Evolutionary conservation across 805 yeast genomes (phyloP).

Genomic region (Metschnikowia vanudenii): DNA sequence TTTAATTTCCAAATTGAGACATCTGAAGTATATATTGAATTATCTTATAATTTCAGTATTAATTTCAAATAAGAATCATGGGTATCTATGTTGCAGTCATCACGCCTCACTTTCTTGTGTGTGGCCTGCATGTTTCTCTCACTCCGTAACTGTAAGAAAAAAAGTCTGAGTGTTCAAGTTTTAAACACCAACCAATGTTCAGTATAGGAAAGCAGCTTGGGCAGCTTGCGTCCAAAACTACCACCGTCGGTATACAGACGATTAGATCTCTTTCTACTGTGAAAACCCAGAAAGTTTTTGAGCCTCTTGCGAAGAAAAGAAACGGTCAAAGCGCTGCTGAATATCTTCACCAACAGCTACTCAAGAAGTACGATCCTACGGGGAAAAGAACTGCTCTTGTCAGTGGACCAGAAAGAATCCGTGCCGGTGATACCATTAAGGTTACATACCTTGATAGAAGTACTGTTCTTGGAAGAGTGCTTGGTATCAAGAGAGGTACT

Average conservation of each 20-base stretch:
- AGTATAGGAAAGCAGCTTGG: constrained; percentile 5
- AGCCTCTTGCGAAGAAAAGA: constrained; percentile 51
- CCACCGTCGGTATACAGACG: constrained; percentile 2
- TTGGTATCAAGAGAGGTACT: constrained; percentile 64
- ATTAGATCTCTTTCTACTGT: constrained; percentile 5
- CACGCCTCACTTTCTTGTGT: background rate
- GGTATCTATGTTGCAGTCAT: background rate
- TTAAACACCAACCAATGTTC: constrained; percentile 8
- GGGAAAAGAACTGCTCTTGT: constrained; percentile 64
- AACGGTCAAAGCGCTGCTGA: constrained; percentile 45
- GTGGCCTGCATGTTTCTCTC: constrained; percentile 10
- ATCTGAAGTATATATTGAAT: too few species aligned
- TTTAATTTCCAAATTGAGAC: too few species aligned
- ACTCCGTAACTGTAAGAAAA: constrained; percentile 1
- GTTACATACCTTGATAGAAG: constrained; percentile 69
- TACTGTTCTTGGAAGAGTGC: constrained; percentile 72
- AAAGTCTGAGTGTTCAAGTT: background rate
- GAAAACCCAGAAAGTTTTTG: constrained; percentile 36
- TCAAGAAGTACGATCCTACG: constrained; percentile 62
- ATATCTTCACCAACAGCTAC: constrained; percentile 50
- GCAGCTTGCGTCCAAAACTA: constrained; percentile 1
- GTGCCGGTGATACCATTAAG: constrained; percentile 81
- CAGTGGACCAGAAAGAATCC: constrained; percentile 47
- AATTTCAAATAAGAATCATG: too few species aligned
- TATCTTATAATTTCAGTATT: too few species aligned